A percentile compares a stretch with the other conserved stretches of the same genome.
Evolutionary conservation across 1,284 basidiomycete species (phyloP).

Genomic region (Ganoderma multipileum): DNA sequence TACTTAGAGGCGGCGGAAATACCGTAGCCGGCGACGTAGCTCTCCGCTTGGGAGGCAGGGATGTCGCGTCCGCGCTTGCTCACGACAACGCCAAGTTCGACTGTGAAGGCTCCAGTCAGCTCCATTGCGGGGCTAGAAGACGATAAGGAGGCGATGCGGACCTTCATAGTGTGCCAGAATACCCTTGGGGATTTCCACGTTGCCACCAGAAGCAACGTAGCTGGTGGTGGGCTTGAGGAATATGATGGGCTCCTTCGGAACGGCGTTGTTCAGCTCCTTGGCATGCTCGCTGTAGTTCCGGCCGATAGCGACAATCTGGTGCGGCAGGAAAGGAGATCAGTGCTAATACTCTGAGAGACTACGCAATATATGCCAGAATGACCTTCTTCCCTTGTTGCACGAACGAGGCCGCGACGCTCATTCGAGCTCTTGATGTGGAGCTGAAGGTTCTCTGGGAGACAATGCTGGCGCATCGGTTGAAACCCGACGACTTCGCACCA

Average conservation of each 20-base stretch:
- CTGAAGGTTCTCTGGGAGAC: conserved; percentile 24
- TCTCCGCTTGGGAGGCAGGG: conserved; percentile 70
- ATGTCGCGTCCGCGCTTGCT: conserved; percentile 89
- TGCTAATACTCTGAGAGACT: not conserved
- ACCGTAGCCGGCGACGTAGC: conserved; percentile 94
- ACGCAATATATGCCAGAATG: not conserved
- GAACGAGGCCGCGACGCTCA: conserved; percentile 50
- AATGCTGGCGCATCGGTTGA: not conserved
- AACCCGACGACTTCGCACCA: conserved; percentile 1
- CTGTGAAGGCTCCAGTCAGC: conserved; percentile 48
- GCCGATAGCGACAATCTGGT: conserved; percentile 89
- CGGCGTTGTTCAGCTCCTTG: conserved; percentile 90
- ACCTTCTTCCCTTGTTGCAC: conserved; percentile 57
- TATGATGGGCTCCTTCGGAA: conserved; percentile 97
- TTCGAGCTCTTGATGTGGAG: conserved; percentile 25
- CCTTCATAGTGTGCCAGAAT: conserved; percentile 93
- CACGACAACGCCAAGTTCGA: conserved; percentile 97
- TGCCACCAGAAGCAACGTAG: conserved; percentile 80
- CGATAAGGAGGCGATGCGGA: conserved; percentile 39
- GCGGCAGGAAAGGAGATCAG: not conserved
- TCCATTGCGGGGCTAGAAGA: not conserved
- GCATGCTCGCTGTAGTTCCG: conserved; percentile 87
- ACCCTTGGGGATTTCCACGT: conserved; percentile 88
- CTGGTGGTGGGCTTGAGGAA: conserved; percentile 97
- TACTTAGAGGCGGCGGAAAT: not conserved